phyloP scores from a whole-genome alignment of 2,329 filamentous ascomycete species.

The Curvularia eragrostidis region DNA sequence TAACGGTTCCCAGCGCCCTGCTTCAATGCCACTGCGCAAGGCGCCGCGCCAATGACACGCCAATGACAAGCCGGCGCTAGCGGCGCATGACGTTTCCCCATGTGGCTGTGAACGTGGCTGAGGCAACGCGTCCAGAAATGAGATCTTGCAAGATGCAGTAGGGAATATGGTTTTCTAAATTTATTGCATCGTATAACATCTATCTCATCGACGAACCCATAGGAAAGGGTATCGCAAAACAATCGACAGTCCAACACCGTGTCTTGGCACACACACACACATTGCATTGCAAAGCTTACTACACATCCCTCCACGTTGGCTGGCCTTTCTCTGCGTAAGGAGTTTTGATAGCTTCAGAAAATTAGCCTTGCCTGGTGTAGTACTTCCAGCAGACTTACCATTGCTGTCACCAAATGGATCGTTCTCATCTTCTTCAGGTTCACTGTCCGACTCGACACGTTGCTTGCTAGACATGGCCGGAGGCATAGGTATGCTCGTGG shows the following conservation, averaged over 20 bases:
- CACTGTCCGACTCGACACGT: constrained; percentile 61
- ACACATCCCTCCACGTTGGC: constrained; percentile 51
- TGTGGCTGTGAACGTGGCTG: constrained; percentile 29
- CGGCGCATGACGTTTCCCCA: constrained; percentile 33
- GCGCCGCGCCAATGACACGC: constrained; percentile 23
- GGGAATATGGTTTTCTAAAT: background rate
- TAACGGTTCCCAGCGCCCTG: constrained; percentile 21
- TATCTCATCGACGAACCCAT: constrained; percentile 1
- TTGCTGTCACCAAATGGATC: constrained; percentile 88
- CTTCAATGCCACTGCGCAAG: constrained; percentile 22
- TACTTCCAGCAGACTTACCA: constrained; percentile 44
- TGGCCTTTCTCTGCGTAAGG: constrained; percentile 49
- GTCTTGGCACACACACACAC: background rate
- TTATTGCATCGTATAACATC: background rate
- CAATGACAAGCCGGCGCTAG: constrained; percentile 21
- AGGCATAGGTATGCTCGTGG: constrained; percentile 51
- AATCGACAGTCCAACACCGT: constrained; percentile 6
- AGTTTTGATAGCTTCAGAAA: constrained; percentile 58
- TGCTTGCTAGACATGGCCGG: constrained; percentile 45
- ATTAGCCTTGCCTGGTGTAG: constrained; percentile 12
- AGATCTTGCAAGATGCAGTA: background rate
- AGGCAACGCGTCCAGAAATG: background rate
- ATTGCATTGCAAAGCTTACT: background rate
- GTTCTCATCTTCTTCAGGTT: constrained; percentile 68
- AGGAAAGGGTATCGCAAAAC: constrained; percentile 13